phyloP scores from a whole-genome alignment of 2,329 filamentous ascomycete species.

The Epichloe uncinata region DNA sequence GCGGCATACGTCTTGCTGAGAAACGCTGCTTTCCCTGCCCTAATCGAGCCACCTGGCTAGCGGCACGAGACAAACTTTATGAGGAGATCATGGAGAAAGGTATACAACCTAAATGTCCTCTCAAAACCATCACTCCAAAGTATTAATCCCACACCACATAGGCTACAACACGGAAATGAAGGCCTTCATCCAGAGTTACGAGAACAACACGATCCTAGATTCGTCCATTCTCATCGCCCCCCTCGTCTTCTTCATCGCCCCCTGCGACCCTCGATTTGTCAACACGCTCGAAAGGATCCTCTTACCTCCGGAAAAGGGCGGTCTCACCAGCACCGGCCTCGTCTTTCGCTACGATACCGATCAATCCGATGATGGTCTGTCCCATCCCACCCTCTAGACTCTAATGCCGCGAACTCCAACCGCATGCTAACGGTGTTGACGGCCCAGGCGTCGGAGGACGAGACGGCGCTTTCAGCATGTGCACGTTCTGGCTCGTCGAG shows the following conservation, averaged over 20 bases:
- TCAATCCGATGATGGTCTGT: slow-evolving; percentile 51
- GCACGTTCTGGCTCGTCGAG: slow-evolving; percentile 73
- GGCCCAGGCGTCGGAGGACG: slow-evolving; percentile 52
- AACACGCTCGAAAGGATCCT: slow-evolving; percentile 62
- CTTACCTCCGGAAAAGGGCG: slow-evolving; percentile 58
- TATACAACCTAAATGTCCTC: slow-evolving; percentile 8
- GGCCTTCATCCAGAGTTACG: slow-evolving; percentile 65
- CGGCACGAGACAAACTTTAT: slow-evolving; percentile 52
- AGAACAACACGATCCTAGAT: slow-evolving; percentile 56
- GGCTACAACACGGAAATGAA: slow-evolving; percentile 53
- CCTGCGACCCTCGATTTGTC: slow-evolving; percentile 63
- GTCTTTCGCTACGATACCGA: slow-evolving; percentile 64
- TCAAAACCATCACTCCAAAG: neutral
- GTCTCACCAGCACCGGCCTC: slow-evolving; percentile 59
- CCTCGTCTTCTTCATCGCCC: slow-evolving; percentile 66
- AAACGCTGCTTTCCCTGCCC: slow-evolving; percentile 67
- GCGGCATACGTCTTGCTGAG: slow-evolving; percentile 58
- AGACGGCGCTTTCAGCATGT: slow-evolving; percentile 70
- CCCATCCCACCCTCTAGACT: no score
- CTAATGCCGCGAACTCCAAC: no score
- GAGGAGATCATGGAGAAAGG: slow-evolving; percentile 67
- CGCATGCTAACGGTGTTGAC: neutral
- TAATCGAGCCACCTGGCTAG: slow-evolving; percentile 52
- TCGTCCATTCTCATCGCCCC: slow-evolving; percentile 65
- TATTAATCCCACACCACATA: neutral